These are phyloP conservation scores for Porcisia deanei DNA, from an alignment of 208 protist genomes.

Conservation along the genomic window DNA sequence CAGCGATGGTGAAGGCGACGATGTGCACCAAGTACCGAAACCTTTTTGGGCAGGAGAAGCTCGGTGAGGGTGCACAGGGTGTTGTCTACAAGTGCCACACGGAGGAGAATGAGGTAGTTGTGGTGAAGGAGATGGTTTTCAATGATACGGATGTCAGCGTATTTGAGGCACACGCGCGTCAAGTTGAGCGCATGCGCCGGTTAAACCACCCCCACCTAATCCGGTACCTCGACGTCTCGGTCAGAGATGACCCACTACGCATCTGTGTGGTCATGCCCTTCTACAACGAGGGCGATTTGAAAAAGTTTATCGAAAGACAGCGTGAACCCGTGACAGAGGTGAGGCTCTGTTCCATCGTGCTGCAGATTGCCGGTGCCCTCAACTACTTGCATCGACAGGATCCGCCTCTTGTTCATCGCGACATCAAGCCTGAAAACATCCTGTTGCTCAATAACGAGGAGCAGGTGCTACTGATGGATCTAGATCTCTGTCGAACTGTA, in stretches of 20 bases:
- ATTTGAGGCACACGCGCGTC: constrained; percentile 52
- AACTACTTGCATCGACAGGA: constrained; percentile 78
- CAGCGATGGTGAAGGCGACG: constrained; percentile 10
- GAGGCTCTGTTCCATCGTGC: constrained; percentile 73
- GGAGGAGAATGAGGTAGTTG: constrained; percentile 68
- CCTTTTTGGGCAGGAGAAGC: constrained; percentile 38
- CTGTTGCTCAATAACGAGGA: constrained; percentile 77
- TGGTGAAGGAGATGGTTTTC: constrained; percentile 84
- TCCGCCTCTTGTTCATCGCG: constrained; percentile 83
- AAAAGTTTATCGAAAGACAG: constrained; percentile 62
- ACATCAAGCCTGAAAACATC: constrained; percentile 92
- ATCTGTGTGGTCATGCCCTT: constrained; percentile 85
- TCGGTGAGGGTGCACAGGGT: constrained; percentile 82
- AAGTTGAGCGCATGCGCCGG: constrained; percentile 70
- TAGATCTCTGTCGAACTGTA: constrained; percentile 73
- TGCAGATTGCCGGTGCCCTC: constrained; percentile 78
- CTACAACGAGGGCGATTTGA: constrained; percentile 81
- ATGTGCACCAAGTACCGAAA: constrained; percentile 49
- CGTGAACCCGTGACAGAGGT: constrained; percentile 55
- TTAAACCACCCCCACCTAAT: constrained; percentile 85
- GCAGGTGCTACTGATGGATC: constrained; percentile 88
- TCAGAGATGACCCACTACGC: constrained; percentile 41
- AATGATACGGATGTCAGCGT: constrained; percentile 29
- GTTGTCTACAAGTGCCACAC: constrained; percentile 81
- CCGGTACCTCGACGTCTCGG: constrained; percentile 78